Evolutionary conservation across 331 rosid species (phyloP).

Genomic region (Spiraea crenata): DNA sequence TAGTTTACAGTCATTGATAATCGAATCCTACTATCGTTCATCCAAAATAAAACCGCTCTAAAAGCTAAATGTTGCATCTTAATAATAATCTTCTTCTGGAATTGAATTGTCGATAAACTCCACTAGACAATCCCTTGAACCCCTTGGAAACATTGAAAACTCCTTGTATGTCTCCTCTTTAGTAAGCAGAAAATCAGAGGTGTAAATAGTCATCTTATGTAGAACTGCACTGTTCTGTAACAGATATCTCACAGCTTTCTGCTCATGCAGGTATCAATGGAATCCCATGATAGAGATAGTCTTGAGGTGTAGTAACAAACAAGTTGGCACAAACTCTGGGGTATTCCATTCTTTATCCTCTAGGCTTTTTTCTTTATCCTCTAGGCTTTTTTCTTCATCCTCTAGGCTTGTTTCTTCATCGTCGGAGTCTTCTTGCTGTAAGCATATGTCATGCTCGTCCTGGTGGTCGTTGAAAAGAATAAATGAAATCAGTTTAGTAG

Average conservation of each 20-base stretch:
- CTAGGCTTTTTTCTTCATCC: not conserved
- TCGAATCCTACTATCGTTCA: too few species aligned
- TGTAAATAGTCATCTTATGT: not conserved
- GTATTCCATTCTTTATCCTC: not conserved
- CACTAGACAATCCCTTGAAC: not conserved
- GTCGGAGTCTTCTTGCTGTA: not conserved
- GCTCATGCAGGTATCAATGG: not conserved
- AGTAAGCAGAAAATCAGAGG: not conserved
- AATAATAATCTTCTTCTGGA: too few species aligned
- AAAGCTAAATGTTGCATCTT: not conserved
- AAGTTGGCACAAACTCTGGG: not conserved
- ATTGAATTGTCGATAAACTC: not conserved
- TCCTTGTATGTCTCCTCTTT: not conserved
- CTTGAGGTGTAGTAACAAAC: not conserved
- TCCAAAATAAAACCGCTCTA: not conserved
- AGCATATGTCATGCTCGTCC: not conserved
- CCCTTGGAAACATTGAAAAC: not conserved
- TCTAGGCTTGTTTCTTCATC: not conserved
- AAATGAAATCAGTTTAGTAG: not conserved
- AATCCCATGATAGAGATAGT: not conserved
- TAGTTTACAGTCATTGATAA: too few species aligned
- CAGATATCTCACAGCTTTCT: not conserved
- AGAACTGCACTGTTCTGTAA: not conserved
- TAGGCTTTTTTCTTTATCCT: not conserved
- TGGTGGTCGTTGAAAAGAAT: not conserved